Evolutionary conservation across 257 asterid genomes (phyloP).

Genomic region (Solanum verrucosum): DNA sequence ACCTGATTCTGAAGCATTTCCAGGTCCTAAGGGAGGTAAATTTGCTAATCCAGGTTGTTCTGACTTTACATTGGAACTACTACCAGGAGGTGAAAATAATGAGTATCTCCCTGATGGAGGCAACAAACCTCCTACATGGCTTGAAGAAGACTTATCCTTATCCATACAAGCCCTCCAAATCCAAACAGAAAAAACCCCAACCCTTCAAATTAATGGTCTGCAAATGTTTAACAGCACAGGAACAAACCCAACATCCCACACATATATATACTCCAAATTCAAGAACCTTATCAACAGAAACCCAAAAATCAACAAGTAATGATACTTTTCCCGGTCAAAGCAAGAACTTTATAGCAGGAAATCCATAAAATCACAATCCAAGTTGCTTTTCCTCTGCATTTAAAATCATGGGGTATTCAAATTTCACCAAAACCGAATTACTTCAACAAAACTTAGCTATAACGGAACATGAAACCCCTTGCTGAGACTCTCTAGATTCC

Average conservation of each 20-base stretch:
- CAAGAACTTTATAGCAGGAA: not conserved
- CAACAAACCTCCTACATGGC: constrained; percentile 33
- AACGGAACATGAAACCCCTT: not conserved
- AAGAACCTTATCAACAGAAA: not conserved
- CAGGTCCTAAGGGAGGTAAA: constrained; percentile 61
- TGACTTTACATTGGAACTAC: constrained; percentile 28
- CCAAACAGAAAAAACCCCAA: not conserved
- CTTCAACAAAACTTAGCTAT: not conserved
- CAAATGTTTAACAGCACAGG: not conserved
- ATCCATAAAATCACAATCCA: not conserved
- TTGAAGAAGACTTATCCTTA: constrained; percentile 49
- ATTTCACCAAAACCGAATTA: not conserved
- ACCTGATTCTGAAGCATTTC: constrained; percentile 42
- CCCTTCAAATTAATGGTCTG: not conserved
- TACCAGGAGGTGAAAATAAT: constrained; percentile 47
- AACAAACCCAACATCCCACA: not conserved
- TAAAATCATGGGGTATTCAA: not conserved
- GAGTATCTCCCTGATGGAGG: constrained; percentile 81
- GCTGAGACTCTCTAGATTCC: not conserved
- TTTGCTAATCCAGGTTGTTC: constrained; percentile 46
- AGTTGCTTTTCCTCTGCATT: not conserved
- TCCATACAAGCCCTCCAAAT: constrained; percentile 37
- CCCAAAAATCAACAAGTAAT: not conserved
- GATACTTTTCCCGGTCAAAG: not conserved
- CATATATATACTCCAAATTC: not conserved